phyloP scores from a whole-genome alignment of 441 rosid genomes.

The Breynia disticha region DNA sequence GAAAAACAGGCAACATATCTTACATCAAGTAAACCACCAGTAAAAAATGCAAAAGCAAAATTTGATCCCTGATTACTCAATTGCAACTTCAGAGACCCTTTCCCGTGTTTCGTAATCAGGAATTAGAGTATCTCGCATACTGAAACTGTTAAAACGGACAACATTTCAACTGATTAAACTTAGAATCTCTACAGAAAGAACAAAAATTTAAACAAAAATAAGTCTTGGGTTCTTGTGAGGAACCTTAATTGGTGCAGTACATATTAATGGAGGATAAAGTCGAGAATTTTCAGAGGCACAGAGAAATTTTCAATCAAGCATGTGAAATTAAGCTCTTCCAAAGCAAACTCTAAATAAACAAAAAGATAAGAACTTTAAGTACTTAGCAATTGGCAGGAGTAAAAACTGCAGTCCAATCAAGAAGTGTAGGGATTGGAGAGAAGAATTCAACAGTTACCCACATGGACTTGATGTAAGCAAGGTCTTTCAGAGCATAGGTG shows the following conservation, averaged over 20 bases:
- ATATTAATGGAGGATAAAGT: constrained; percentile 32
- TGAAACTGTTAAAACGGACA: constrained; percentile 40
- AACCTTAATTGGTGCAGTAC: constrained; percentile 61
- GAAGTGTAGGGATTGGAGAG: constrained; percentile 32
- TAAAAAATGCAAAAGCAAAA: constrained; percentile 55
- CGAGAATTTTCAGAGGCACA: constrained; percentile 25
- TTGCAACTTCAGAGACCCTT: constrained; percentile 53
- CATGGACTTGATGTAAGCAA: constrained; percentile 38
- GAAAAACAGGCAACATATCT: no score
- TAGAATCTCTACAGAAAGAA: neutral
- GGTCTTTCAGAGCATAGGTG: constrained; percentile 21
- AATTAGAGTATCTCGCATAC: constrained; percentile 54
- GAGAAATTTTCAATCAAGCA: neutral
- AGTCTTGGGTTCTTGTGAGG: neutral
- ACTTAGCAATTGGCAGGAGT: constrained; percentile 65
- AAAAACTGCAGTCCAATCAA: constrained; percentile 68
- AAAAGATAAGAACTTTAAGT: neutral
- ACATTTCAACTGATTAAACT: neutral
- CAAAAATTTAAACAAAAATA: no score
- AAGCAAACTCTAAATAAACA: neutral
- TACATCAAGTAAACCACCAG: constrained; percentile 53
- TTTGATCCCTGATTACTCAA: constrained; percentile 73
- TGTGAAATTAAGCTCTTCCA: no score
- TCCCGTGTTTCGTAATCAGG: constrained; percentile 41
- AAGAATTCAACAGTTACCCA: constrained; percentile 33